phyloP scores from a whole-genome alignment of 2,329 filamentous ascomycete species.

The Didymella keratinophila region DNA sequence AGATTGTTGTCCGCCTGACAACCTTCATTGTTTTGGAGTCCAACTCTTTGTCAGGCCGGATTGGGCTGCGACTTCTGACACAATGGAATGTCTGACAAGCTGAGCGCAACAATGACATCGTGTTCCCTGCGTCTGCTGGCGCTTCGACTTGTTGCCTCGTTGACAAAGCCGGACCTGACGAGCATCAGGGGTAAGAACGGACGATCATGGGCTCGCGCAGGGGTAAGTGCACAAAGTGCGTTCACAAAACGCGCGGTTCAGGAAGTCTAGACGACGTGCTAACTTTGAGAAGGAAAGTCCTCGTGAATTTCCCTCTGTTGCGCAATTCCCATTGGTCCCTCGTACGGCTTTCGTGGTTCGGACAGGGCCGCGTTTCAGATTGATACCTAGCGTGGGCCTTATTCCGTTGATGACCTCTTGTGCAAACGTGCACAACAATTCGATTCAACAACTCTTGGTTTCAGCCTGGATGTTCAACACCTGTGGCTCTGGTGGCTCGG shows the following conservation, averaged over 20 bases:
- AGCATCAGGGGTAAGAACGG: conserved; percentile 33
- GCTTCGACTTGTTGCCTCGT: conserved; percentile 29
- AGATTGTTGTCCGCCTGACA: conserved; percentile 21
- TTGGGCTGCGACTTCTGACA: conserved; percentile 22
- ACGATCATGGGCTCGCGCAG: conserved; percentile 36
- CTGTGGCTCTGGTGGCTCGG: conserved; percentile 20
- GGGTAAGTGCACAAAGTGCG: conserved; percentile 19
- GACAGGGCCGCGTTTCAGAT: conserved; percentile 36
- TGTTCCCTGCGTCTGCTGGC: conserved; percentile 16
- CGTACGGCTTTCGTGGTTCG: conserved; percentile 9
- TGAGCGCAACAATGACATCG: conserved; percentile 14
- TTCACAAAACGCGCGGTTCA: conserved; percentile 29
- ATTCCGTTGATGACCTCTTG: conserved; percentile 24
- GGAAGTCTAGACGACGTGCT: conserved; percentile 28
- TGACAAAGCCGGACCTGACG: conserved; percentile 26
- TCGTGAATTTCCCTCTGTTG: conserved; percentile 10
- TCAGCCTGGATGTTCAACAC: conserved; percentile 28
- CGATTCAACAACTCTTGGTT: conserved; percentile 23
- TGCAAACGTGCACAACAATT: conserved; percentile 29
- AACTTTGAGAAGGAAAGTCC: conserved; percentile 23
- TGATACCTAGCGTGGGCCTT: conserved; percentile 25
- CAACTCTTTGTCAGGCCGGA: conserved; percentile 15
- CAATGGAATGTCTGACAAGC: conserved; percentile 6
- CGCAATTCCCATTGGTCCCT: conserved; percentile 25
- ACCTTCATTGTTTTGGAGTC: conserved; percentile 24